Evolutionary conservation across 2,329 filamentous ascomycete genomes (phyloP).

Genomic region (Epichloe baconii): DNA sequence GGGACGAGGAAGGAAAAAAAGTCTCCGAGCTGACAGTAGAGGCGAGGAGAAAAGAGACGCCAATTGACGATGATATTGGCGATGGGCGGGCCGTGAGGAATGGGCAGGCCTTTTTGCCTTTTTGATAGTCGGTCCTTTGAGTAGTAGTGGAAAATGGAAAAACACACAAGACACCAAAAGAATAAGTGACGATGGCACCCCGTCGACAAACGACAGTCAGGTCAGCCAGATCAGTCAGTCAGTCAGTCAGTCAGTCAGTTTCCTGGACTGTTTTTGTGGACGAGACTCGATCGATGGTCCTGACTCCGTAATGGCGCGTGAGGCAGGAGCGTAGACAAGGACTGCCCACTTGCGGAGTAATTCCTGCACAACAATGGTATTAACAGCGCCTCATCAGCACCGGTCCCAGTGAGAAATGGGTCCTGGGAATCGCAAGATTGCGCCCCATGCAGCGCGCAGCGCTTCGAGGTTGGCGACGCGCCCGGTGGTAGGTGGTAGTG

Average conservation of each 20-base stretch:
- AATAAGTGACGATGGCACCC: no score
- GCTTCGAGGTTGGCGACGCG: no score
- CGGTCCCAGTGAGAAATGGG: not conserved
- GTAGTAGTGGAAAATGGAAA: no score
- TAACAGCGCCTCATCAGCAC: not conserved
- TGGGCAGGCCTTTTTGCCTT: not conserved
- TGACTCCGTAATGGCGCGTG: not conserved
- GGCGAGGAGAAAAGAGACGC: not conserved
- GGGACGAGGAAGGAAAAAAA: not conserved
- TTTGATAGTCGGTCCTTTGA: not conserved
- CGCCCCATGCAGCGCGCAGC: no score
- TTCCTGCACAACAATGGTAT: not conserved
- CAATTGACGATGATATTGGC: not conserved
- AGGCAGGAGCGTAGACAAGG: constrained; percentile 1
- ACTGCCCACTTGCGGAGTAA: not conserved
- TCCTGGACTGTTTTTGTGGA: not conserved
- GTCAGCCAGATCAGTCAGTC: no score
- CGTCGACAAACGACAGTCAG: no score
- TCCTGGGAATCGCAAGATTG: constrained; percentile 8
- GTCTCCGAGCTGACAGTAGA: not conserved
- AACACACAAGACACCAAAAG: no score
- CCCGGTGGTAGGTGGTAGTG: no score
- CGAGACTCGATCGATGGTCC: not conserved
- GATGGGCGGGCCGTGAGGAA: not conserved
- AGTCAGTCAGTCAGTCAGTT: no score